Evolutionary conservation across 192 early-diverging fungal genomes (phyloP).

Genomic region (Cetraspora pellucida): DNA sequence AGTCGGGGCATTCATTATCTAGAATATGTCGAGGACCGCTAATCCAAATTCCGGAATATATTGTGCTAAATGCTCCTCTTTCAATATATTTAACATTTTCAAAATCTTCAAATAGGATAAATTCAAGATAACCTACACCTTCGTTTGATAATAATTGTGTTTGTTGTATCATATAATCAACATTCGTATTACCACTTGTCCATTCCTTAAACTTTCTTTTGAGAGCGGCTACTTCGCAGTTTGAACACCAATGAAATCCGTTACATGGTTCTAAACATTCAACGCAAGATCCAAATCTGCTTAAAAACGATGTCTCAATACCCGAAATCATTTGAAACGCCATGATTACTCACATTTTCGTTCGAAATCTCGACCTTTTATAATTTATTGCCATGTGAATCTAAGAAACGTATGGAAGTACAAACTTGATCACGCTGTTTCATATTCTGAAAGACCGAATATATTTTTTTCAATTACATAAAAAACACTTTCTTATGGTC

Average conservation of each 20-base stretch:
- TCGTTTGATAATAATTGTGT: not conserved
- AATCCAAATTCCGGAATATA: conserved; percentile 15
- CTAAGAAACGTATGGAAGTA: too few species aligned
- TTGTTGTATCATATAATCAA: not conserved
- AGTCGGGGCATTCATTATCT: not conserved
- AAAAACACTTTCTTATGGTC: too few species aligned
- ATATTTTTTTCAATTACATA: too few species aligned
- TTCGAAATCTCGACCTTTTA: too few species aligned
- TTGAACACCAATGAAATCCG: not conserved
- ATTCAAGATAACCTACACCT: not conserved
- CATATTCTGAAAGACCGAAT: too few species aligned
- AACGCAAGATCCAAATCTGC: too few species aligned
- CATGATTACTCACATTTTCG: too few species aligned
- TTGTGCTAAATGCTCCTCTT: not conserved
- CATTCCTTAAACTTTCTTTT: not conserved
- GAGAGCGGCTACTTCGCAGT: not conserved
- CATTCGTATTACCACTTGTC: not conserved
- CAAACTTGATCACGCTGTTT: too few species aligned
- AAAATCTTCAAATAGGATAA: not conserved
- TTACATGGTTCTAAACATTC: too few species aligned
- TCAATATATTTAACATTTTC: not conserved
- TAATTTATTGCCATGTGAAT: too few species aligned
- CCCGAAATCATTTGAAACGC: too few species aligned
- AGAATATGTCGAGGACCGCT: conserved; percentile 6
- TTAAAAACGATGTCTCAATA: too few species aligned